Conservation (phyloP, 2,329 filamentous ascomycete genomes). For the Colletotrichum sp. region DNA sequence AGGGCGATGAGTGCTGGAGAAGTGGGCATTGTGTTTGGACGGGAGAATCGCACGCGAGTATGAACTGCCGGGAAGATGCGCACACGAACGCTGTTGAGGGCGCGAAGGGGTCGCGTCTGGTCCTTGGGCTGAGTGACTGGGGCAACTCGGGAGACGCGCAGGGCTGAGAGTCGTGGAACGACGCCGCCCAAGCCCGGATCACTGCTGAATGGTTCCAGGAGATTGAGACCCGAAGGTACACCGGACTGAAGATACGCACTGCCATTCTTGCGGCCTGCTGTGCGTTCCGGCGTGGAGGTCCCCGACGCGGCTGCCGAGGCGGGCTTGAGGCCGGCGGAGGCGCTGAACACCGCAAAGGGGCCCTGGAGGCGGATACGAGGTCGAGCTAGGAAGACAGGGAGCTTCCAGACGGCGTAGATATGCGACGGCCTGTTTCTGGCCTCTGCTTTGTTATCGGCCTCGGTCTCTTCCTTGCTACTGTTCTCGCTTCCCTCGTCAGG, state of each 20-base stretch:
- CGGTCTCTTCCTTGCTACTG: slow-evolving; percentile 24
- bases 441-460: slow-evolving; percentile 20
- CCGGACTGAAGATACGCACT: slow-evolving; percentile 74
- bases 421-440: slow-evolving; percentile 35
- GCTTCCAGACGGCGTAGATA: slow-evolving; percentile 65
- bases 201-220: slow-evolving; percentile 74
- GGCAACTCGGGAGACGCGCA: slow-evolving; percentile 76
- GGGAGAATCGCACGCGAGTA: slow-evolving; percentile 74
- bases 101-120: slow-evolving; percentile 66
- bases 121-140: slow-evolving; percentile 69
- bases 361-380: slow-evolving; percentile 70
- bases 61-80: slow-evolving; percentile 73
- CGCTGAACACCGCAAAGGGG: slow-evolving; percentile 70
- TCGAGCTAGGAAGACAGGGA: slow-evolving; percentile 61
- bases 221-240: slow-evolving; percentile 72
- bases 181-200: slow-evolving; percentile 68
- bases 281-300: slow-evolving; percentile 7
- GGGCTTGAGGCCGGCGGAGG: slow-evolving; percentile 64
- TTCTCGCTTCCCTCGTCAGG: slow-evolving; percentile 30
- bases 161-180: slow-evolving; percentile 72
- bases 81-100: slow-evolving; percentile 66
- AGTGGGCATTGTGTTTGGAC: slow-evolving; percentile 62
- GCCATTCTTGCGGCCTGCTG: slow-evolving; percentile 27
- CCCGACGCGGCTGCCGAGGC: slow-evolving; percentile 42
- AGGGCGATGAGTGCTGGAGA: slow-evolving; percentile 70